Conservation (phyloP, 305 asterid species). For the Solanum hybrid region DNA sequence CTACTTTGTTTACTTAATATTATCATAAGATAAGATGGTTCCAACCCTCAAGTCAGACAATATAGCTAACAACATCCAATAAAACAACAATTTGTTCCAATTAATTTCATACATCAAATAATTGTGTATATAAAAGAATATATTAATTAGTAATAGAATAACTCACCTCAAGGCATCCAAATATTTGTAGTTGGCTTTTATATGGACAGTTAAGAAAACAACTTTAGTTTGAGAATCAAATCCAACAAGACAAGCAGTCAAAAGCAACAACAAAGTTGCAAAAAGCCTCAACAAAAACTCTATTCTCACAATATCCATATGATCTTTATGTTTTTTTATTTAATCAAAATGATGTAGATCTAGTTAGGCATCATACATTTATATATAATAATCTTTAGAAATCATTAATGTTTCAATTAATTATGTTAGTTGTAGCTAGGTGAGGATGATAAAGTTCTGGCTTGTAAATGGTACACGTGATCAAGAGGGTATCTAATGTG, state of each 20-base stretch:
- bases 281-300: constrained; percentile 27
- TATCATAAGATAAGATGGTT: not conserved
- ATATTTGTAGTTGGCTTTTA: constrained; percentile 42
- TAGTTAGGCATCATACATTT: not conserved
- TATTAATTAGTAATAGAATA: not conserved
- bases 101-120: not conserved
- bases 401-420: not conserved
- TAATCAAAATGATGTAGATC: not conserved
- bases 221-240: constrained; percentile 43
- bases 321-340: not conserved
- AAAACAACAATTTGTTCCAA: not conserved
- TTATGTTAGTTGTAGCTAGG: not conserved
- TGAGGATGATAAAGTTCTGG: not conserved
- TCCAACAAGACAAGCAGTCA: constrained; percentile 36
- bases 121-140: not conserved
- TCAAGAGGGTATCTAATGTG: not conserved
- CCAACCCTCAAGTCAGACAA: not conserved
- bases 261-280: constrained; percentile 10
- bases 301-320: constrained; percentile 4
- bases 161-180: constrained; percentile 35
- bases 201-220: constrained; percentile 17
- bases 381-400: not conserved
- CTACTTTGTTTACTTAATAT: not conserved
- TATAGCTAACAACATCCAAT: not conserved
- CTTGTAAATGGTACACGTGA: not conserved